Conservation (phyloP, 2,329 filamentous ascomycete genomes). For the Stachybotrys elegans region DNA sequence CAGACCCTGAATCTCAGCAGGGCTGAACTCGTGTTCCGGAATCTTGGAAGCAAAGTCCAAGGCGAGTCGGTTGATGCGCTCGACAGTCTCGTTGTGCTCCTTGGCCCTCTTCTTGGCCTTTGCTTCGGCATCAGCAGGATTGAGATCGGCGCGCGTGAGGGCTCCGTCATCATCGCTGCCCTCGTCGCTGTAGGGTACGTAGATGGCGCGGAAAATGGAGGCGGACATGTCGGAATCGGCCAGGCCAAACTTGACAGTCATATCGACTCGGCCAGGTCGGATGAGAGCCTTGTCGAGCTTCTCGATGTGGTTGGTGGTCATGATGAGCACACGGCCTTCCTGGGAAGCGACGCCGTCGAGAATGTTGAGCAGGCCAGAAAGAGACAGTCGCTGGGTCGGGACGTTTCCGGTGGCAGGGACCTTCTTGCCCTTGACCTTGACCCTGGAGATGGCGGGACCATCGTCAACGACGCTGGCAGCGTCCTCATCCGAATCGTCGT, state of each 20-base stretch:
- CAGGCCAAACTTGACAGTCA: constrained; percentile 51
- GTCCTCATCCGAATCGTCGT: constrained; percentile 19
- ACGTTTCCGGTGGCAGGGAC: constrained; percentile 4
- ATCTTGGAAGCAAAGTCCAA: constrained; percentile 42
- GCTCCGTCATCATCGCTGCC: constrained; percentile 6
- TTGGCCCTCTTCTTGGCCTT: constrained; percentile 25
- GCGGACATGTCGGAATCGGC: constrained; percentile 48
- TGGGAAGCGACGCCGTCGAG: constrained; percentile 68
- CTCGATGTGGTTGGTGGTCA: constrained; percentile 61
- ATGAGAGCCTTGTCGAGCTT: constrained; percentile 59
- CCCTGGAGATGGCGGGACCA: neutral
- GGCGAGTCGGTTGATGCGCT: constrained; percentile 41
- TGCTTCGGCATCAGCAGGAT: constrained; percentile 16
- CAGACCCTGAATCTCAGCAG: constrained; percentile 56
- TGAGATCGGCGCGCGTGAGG: constrained; percentile 10
- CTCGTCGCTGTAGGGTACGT: constrained; percentile 42
- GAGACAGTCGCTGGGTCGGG: constrained; percentile 50
- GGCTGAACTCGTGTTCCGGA: constrained; percentile 52
- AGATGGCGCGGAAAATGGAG: constrained; percentile 55
- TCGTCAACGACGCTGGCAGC: constrained; percentile 9
- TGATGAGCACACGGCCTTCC: constrained; percentile 58
- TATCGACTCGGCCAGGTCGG: constrained; percentile 57
- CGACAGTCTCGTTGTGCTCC: constrained; percentile 28
- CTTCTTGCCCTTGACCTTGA: neutral
- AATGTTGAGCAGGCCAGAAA: constrained; percentile 75